Conservation (phyloP, 257 asterid genomes). For the Thymus quinquecostatus region DNA sequence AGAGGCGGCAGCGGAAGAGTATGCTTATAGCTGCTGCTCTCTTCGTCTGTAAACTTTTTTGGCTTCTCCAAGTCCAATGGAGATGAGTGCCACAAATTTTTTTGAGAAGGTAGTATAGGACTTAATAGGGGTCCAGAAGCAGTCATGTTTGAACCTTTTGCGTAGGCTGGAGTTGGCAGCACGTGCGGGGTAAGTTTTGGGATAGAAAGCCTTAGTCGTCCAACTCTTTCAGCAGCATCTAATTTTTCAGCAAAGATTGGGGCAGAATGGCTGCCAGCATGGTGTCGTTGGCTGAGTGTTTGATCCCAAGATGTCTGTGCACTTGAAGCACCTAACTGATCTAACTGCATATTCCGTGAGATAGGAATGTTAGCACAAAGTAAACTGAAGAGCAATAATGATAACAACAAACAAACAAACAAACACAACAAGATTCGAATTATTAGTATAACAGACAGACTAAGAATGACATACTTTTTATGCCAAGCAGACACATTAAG, state of each 20-base stretch:
- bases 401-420: neutral
- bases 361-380: constrained; percentile 19
- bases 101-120: constrained; percentile 40
- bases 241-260: constrained; percentile 85
- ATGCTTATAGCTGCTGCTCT: constrained; percentile 49
- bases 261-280: constrained; percentile 77
- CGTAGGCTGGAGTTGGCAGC: constrained; percentile 92
- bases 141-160: constrained; percentile 58
- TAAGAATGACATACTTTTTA: neutral
- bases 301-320: constrained; percentile 61
- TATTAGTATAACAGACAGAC: neutral
- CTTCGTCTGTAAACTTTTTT: constrained; percentile 55
- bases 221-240: constrained; percentile 62
- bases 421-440: neutral
- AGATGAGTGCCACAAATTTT: constrained; percentile 79
- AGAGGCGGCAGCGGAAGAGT: constrained; percentile 72
- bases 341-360: constrained; percentile 51
- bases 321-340: constrained; percentile 57
- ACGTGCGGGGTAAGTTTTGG: constrained; percentile 68
- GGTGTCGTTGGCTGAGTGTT: constrained; percentile 47
- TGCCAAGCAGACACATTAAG: neutral
- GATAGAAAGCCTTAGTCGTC: constrained; percentile 53
- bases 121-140: constrained; percentile 44
- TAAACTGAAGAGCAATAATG: neutral
- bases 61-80: constrained; percentile 73